Percentiles rank a stretch among this genome's conserved stretches.
These are phyloP conservation scores for Rubus parviflorus DNA, from an alignment of 306 rosid genomes.

Conservation along the genomic window DNA sequence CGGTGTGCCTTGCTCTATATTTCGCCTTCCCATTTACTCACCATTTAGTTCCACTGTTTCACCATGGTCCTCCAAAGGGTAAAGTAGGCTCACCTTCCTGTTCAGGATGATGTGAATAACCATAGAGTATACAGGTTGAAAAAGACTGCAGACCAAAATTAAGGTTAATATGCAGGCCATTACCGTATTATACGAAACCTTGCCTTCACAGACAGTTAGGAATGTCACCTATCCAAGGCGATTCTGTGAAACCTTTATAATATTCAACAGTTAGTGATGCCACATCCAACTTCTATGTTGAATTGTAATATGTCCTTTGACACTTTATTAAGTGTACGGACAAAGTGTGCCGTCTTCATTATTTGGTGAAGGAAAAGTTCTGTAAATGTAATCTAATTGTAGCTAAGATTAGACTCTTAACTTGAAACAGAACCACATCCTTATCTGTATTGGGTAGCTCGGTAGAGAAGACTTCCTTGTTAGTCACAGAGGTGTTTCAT, in stretches of 20 bases:
- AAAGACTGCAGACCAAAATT: not conserved
- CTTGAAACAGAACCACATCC: too few relatives aligned
- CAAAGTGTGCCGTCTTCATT: too few relatives aligned
- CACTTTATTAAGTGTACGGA: too few relatives aligned
- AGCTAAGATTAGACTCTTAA: too few relatives aligned
- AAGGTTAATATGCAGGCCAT: not conserved
- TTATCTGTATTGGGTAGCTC: not conserved
- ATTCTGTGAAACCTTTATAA: not conserved
- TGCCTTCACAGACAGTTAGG: not conserved
- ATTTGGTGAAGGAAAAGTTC: too few relatives aligned
- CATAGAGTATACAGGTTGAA: too few relatives aligned
- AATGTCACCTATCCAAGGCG: not conserved
- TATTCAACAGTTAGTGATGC: not conserved
- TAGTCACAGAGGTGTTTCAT: too few relatives aligned
- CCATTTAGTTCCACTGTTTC: not conserved
- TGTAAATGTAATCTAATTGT: too few relatives aligned
- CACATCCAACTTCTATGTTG: not conserved
- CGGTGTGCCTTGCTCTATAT: not conserved
- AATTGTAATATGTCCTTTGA: not conserved
- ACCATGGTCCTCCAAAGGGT: too few relatives aligned
- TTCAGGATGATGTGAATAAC: too few relatives aligned
- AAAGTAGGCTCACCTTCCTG: too few relatives aligned
- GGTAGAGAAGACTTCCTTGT: not conserved
- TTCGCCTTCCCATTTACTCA: not conserved
- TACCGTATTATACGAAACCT: not conserved